Evolutionary conservation across 148 eudicot species (phyloP).

Genomic region (Rhododendron henanense): DNA sequence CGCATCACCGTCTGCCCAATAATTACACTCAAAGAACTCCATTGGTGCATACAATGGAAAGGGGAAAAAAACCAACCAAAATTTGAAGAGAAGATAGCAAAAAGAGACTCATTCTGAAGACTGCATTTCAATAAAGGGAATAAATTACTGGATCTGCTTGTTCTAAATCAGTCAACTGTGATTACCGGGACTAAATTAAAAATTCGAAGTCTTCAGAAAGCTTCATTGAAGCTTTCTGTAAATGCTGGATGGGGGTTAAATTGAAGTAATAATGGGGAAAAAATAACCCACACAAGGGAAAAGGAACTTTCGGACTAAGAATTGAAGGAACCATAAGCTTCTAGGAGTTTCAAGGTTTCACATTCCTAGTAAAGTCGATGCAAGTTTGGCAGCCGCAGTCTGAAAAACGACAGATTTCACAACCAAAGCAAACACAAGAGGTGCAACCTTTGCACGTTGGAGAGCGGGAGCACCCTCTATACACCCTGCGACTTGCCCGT

Average conservation of each 20-base stretch:
- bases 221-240: neutral
- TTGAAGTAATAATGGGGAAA: neutral
- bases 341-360: slow-evolving; percentile 16
- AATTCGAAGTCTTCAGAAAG: slow-evolving; percentile 7
- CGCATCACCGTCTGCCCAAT: neutral
- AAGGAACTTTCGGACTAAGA: neutral
- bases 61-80: neutral
- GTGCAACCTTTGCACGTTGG: slow-evolving; percentile 67
- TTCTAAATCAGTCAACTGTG: slow-evolving; percentile 5
- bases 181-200: neutral
- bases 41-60: neutral
- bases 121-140: slow-evolving; percentile 3
- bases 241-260: slow-evolving; percentile 11
- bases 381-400: slow-evolving; percentile 67
- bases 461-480: slow-evolving; percentile 50
- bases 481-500: slow-evolving; percentile 54
- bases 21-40: neutral
- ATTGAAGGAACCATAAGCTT: neutral
- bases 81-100: neutral
- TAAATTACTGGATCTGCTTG: slow-evolving; percentile 9
- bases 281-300: slow-evolving; percentile 7
- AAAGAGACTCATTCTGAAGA: neutral
- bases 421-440: slow-evolving; percentile 73
- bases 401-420: slow-evolving; percentile 60
- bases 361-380: slow-evolving; percentile 53